Evolutionary conservation across 2,329 filamentous ascomycete species (phyloP), one percentile per base, ranked within the genome.

Genomic region (Aspergillus niger): DNA sequence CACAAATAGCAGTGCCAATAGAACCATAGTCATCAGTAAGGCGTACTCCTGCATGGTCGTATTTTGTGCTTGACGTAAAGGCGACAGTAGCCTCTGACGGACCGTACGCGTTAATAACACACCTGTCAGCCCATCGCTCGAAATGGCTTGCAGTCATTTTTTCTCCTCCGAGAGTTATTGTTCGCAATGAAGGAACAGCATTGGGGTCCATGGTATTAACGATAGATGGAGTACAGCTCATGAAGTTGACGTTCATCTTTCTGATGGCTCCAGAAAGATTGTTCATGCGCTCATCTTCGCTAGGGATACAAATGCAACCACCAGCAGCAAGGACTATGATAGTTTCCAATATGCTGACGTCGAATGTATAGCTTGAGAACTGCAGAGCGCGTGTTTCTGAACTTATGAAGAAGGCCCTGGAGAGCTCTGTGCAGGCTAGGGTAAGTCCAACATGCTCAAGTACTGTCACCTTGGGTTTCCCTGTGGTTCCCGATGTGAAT

Each of bases 391-490:
- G 81, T 10, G 85, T 86, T 72, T 73, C 5, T 69, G 75, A 52
- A 77, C 79, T 54, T 86, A 83, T 74, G 26, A 79, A 76, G 2
- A 88, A 72, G 0, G 81, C 79, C 0, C 79, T 74, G 0, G 79
- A 82, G 66, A 88, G 83, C 0, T 81, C 79, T 3, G 81, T 67
- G 50, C 85, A 81, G 0, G 81, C 79, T 0, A 85, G 85, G 1
- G 84, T 83, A 1, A 89, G 77, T 0, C 85, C 82, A 0, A 77
- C 76, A 66, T 91, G 88, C 7, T 84, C 84, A 61, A 89, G 85
- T 17, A 88, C 84, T 11, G 87, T 83, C 1, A 86, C 87, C 59
- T 86, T 86, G 0, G 85, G 84, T 54, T 80, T 81, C 52, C 82
- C 82, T 1, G 84, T 83, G 0, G 83, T 84, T 0, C 84, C 83